Evolutionary conservation across 1,284 basidiomycete species (phyloP).

Genomic region (Cryptococcus jaspeensis): DNA sequence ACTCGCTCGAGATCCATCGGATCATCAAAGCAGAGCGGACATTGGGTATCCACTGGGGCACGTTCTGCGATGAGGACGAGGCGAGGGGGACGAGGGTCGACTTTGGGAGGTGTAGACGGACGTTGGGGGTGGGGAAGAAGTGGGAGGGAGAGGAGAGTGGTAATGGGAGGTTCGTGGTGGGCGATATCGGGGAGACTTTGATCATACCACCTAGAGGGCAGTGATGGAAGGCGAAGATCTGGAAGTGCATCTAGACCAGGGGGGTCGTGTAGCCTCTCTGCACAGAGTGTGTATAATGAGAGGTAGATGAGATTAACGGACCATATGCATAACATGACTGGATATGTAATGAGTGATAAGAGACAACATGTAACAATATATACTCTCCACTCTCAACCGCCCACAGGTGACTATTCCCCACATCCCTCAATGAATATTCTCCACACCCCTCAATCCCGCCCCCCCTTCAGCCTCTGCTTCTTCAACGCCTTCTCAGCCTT

Average conservation of each 20-base stretch:
- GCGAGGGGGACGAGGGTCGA: conserved; percentile 46
- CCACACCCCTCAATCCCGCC: neutral
- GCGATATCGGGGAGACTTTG: conserved; percentile 48
- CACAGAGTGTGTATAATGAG: neutral
- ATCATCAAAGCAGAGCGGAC: conserved; percentile 35
- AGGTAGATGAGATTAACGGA: neutral
- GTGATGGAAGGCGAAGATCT: neutral
- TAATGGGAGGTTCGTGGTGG: conserved; percentile 41
- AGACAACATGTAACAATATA: neutral
- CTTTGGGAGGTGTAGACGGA: conserved; percentile 41
- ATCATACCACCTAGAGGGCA: conserved; percentile 17
- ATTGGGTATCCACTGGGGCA: conserved; percentile 52
- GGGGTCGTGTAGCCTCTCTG: neutral
- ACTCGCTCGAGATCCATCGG: conserved; percentile 45
- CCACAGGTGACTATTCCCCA: neutral
- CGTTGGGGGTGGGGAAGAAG: conserved; percentile 25
- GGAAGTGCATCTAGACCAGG: neutral
- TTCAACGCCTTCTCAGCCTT: conserved; percentile 31
- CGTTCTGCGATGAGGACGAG: conserved; percentile 49
- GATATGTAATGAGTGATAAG: neutral
- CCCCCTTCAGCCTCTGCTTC: conserved; percentile 18
- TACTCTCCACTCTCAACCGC: neutral
- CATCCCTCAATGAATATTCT: neutral
- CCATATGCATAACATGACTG: neutral
- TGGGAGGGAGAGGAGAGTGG: conserved; percentile 27